Conservation (phyloP, 202 grass and related monocot genomes). For the Thinopyrum obtusiflorum region DNA sequence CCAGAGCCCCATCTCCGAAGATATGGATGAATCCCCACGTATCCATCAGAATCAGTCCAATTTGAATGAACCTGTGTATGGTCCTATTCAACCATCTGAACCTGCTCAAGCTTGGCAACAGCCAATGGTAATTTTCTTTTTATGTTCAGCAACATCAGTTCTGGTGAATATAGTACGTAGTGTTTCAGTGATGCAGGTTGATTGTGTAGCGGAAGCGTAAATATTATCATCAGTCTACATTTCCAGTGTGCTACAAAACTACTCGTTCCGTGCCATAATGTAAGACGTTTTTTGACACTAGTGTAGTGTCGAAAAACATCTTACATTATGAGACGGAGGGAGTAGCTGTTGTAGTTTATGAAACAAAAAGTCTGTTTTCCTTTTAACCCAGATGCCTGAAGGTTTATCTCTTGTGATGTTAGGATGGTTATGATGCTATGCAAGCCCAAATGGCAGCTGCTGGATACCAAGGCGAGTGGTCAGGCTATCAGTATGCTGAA, state of each 20-base stretch:
- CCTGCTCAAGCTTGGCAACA: constrained; percentile 72
- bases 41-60: constrained; percentile 65
- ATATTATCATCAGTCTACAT: neutral
- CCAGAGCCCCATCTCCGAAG: constrained; percentile 75
- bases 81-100: constrained; percentile 77
- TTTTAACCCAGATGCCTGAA: neutral
- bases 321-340: too few relatives aligned
- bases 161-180: neutral
- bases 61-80: constrained; percentile 89
- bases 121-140: constrained; percentile 60
- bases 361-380: neutral
- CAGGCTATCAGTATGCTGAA: constrained; percentile 74
- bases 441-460: constrained; percentile 75
- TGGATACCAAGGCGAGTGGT: constrained; percentile 91
- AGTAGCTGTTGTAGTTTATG: neutral
- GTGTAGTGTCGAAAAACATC: too few relatives aligned
- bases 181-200: neutral
- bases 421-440: constrained; percentile 82
- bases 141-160: neutral
- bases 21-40: constrained; percentile 75
- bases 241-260: neutral
- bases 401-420: constrained; percentile 32
- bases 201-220: neutral
- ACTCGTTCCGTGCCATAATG: too few relatives aligned
- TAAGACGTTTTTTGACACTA: too few relatives aligned